A percentile compares a stretch with the other conserved stretches of the same genome.
Conservation (phyloP, 768 basidiomycete species). For the Boletales sp. region DNA sequence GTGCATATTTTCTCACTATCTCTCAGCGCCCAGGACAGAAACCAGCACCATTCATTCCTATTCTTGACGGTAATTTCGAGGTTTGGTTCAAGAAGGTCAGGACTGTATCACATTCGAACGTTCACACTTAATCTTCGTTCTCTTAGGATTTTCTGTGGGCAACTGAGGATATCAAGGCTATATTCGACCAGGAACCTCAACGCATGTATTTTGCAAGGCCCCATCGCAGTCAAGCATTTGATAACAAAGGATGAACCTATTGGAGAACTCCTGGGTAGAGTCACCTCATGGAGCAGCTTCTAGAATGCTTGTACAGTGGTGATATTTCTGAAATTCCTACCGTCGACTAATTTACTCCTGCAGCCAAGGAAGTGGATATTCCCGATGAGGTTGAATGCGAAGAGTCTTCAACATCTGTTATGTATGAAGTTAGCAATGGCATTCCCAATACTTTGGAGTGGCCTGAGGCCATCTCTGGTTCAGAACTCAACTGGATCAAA, state of each 20-base stretch:
- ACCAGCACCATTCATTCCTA: conserved; percentile 96
- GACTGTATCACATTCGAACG: background rate
- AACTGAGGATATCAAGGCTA: conserved; percentile 96
- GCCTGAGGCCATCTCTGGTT: conserved; percentile 81
- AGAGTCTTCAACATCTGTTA: conserved; percentile 41
- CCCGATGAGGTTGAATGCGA: conserved; percentile 42
- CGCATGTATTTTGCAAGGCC: conserved; percentile 97
- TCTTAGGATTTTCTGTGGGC: conserved; percentile 92
- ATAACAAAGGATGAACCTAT: conserved; percentile 91
- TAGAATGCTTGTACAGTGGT: conserved; percentile 73
- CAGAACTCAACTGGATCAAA: conserved; percentile 79
- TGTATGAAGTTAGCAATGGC: conserved; percentile 47
- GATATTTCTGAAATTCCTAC: conserved; percentile 74
- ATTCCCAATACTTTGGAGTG: conserved; percentile 69
- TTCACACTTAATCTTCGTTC: conserved; percentile 9
- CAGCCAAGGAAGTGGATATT: conserved; percentile 36
- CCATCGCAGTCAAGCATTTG: conserved; percentile 88
- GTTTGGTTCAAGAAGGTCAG: conserved; percentile 99
- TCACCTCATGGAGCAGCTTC: conserved; percentile 80
- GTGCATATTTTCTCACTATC: conserved; percentile 94
- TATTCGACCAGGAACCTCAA: conserved; percentile 98
- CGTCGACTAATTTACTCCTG: conserved; percentile 78
- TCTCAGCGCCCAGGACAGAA: conserved; percentile 96
- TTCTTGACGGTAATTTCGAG: conserved; percentile 89
- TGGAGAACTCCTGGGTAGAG: conserved; percentile 85